phyloP scores from a whole-genome alignment of 768 basidiomycete species.

The Xerocomus spinulosus region DNA sequence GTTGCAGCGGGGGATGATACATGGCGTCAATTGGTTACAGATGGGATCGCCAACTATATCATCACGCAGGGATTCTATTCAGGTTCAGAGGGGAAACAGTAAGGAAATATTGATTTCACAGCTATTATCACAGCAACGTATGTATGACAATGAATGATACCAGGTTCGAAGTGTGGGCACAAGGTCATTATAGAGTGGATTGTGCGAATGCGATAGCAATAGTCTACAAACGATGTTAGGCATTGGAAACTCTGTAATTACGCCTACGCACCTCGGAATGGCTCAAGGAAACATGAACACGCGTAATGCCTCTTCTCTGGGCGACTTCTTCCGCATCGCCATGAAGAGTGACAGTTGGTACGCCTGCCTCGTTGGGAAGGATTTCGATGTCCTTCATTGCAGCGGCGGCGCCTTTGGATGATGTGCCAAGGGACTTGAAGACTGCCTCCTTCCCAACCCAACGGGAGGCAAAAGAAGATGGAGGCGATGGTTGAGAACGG shows the following conservation, averaged over 20 bases:
- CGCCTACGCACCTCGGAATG: slow-evolving; percentile 80
- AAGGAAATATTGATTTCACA: slow-evolving; percentile 12
- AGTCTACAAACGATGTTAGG: slow-evolving; percentile 43
- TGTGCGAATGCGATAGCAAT: slow-evolving; percentile 88
- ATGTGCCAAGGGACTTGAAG: slow-evolving; percentile 91
- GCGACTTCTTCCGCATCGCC: slow-evolving; percentile 79
- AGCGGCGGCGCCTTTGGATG: slow-evolving; percentile 89
- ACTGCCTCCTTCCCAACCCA: slow-evolving; percentile 98
- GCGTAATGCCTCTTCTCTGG: slow-evolving; percentile 62
- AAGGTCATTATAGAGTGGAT: slow-evolving; percentile 40
- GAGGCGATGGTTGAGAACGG: slow-evolving; percentile 74
- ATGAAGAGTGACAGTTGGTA: slow-evolving; percentile 69
- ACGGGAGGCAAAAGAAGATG: slow-evolving; percentile 90
- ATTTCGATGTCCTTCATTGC: slow-evolving; percentile 98
- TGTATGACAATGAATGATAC: neutral
- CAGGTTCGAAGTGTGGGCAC: too few relatives aligned
- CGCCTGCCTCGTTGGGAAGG: slow-evolving; percentile 72
- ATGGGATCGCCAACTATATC: slow-evolving; percentile 50
- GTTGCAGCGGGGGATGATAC: slow-evolving; percentile 16
- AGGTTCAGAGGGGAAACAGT: neutral
- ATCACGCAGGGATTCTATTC: slow-evolving; percentile 43
- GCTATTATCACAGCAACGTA: neutral
- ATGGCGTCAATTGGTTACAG: slow-evolving; percentile 49
- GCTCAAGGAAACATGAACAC: slow-evolving; percentile 79
- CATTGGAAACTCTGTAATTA: neutral